Conservation (phyloP, 2,329 filamentous ascomycete genomes). For the Apiospora saccharicola region DNA sequence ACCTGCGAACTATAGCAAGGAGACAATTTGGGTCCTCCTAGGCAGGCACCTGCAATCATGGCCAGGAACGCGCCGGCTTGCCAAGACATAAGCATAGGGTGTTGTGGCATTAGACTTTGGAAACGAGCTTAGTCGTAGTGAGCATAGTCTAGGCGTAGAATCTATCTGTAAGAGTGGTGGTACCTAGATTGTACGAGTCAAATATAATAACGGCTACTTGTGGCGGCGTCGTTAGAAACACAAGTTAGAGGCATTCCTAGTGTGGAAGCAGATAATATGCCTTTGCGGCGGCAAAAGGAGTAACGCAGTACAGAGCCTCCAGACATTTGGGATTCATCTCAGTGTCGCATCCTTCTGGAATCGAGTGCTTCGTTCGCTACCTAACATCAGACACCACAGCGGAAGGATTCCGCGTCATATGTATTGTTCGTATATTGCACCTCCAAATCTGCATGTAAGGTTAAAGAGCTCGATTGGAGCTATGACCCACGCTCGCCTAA, state of each 20-base stretch:
- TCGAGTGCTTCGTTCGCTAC: neutral
- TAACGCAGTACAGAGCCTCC: neutral
- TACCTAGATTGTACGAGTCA: neutral
- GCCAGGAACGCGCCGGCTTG: neutral
- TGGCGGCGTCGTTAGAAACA: neutral
- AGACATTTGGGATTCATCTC: neutral
- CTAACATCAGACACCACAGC: neutral
- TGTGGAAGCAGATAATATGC: neutral
- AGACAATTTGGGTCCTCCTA: neutral
- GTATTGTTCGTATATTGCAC: neutral
- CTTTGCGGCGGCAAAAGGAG: neutral
- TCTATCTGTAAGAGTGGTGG: neutral
- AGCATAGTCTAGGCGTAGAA: neutral
- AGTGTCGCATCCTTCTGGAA: neutral
- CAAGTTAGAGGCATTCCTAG: neutral
- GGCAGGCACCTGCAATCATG: no score
- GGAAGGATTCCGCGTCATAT: slow-evolving; percentile 2
- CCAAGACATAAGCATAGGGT: neutral
- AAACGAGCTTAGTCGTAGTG: neutral
- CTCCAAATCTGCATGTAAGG: no score
- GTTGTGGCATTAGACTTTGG: slow-evolving; percentile 2
- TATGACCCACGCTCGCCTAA: neutral
- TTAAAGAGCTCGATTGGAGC: neutral
- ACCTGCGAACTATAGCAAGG: neutral
- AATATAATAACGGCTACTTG: neutral